Base-by-base conservation (phyloP, 345 rosid genomes). In the Tarenaya hassleriana region DNA sequence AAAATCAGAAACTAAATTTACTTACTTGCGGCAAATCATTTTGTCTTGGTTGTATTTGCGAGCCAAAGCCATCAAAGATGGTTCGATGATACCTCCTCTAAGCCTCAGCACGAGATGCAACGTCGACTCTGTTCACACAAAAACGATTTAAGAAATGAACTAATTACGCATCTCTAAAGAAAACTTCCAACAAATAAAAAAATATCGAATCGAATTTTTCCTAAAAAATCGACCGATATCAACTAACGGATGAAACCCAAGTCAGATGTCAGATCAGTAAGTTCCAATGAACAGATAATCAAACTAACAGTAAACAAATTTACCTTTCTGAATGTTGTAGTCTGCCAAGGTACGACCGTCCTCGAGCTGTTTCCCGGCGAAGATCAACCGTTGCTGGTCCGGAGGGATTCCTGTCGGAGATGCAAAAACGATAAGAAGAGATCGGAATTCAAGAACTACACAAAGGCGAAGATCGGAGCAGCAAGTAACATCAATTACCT, bases 11-110 rank as follows among this genome's bases (percentile, higher is more conserved):
- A n/a, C n/a, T n/a, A n/a, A 43, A 40, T 4, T 14, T 3, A 42
- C 78, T 73, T 66, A 78, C 84, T 78, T 68, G 77, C 78, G 84
- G 63, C 84, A 75, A 4, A 78, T 75, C 72, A 70, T 75, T 66
- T 78, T 78, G 64, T 78, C 71, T 60, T 67, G 71, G 27, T 67
- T 67, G 15, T 67, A 67, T 57, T 67, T 67, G 12, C 71, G 61
- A 49, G 84, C 84, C 72, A 78, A 57, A 14, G 72, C 72, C 78
- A 78, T 78, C 70, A 75, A 59, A 24, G 84, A 75, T 4, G 81
- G 80, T 71, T 78, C 84, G 16, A 78, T 78, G 49, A 78, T 78
- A 41, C 84, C 84, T 63, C 83, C 83, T 7, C 80, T 77, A 16
- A 78, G 75, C 77, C 83, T 75, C 50, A 75, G 68, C 39, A 78